A percentile compares a stretch with the other conserved stretches of the same genome.
phyloP scores from a whole-genome alignment of 805 yeast genomes.

The Clavispora vitiphila region DNA sequence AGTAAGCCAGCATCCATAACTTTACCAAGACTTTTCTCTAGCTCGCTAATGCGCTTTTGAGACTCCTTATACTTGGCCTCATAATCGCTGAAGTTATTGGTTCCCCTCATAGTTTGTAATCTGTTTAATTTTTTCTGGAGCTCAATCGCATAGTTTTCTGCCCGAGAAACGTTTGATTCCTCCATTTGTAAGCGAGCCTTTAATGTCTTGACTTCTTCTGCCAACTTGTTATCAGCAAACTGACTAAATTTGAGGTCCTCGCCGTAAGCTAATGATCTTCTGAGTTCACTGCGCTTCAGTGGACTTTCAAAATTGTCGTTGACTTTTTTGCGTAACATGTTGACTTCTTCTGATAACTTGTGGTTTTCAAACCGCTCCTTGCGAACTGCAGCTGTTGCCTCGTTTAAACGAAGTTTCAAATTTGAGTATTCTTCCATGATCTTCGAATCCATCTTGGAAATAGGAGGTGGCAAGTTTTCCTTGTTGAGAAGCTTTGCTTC shows the following conservation, averaged over 20 bases:
- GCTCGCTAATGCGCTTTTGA: slow-evolving; percentile 27
- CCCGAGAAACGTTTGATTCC: slow-evolving; percentile 45
- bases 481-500: slow-evolving; percentile 23
- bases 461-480: slow-evolving; percentile 30
- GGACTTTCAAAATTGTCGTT: slow-evolving; percentile 14
- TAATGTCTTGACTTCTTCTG: slow-evolving; percentile 45
- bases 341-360: slow-evolving; percentile 51
- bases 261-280: slow-evolving; percentile 32
- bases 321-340: slow-evolving; percentile 47
- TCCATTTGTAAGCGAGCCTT: slow-evolving; percentile 48
- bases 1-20: slow-evolving; percentile 12
- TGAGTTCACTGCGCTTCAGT: slow-evolving; percentile 14
- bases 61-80: slow-evolving; percentile 33
- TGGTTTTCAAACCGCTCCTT: slow-evolving; percentile 42
- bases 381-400: slow-evolving; percentile 43
- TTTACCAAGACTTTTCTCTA: slow-evolving; percentile 26
- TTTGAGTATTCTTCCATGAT: slow-evolving; percentile 41
- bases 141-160: slow-evolving; percentile 45
- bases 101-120: slow-evolving; percentile 37
- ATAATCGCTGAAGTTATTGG: slow-evolving; percentile 29
- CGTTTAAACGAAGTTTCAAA: slow-evolving; percentile 49
- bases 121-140: slow-evolving; percentile 39
- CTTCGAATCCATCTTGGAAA: slow-evolving; percentile 1
- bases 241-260: slow-evolving; percentile 20
- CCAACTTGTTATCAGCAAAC: slow-evolving; percentile 9